These are phyloP conservation scores for Aquilaria malaccensis DNA, from an alignment of 345 rosid species.

Conservation along the genomic window DNA sequence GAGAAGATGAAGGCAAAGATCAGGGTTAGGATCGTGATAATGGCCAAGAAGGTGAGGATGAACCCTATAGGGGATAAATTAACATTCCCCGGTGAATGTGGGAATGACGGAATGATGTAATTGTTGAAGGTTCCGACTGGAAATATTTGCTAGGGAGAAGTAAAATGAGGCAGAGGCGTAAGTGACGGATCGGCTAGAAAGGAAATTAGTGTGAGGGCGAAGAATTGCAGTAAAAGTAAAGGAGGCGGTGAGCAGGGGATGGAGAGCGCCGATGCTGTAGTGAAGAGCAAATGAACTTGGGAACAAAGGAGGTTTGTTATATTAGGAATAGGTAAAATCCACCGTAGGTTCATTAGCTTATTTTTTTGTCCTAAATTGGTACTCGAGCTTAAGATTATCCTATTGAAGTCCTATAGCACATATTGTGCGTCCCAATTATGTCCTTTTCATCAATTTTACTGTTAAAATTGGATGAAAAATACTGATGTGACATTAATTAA, in stretches of 20 bases:
- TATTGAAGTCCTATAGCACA: too few relatives aligned
- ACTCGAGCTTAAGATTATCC: too few relatives aligned
- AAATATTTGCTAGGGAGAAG: neutral
- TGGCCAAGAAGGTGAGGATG: conserved; percentile 56
- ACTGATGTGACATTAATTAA: too few relatives aligned
- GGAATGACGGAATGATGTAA: conserved; percentile 46
- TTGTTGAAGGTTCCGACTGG: conserved; percentile 18
- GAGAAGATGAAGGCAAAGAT: conserved; percentile 61
- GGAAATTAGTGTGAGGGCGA: neutral
- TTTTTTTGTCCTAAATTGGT: too few relatives aligned
- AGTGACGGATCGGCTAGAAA: neutral
- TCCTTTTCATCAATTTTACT: too few relatives aligned
- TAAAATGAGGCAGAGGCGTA: neutral
- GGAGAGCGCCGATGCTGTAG: too few relatives aligned
- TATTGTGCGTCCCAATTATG: too few relatives aligned
- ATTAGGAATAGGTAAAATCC: too few relatives aligned
- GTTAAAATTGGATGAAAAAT: too few relatives aligned
- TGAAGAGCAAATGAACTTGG: too few relatives aligned
- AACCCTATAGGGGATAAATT: conserved; percentile 66
- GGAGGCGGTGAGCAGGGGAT: neutral
- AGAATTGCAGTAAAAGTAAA: neutral
- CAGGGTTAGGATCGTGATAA: conserved; percentile 63
- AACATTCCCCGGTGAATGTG: conserved; percentile 38
- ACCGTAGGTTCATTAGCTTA: too few relatives aligned
- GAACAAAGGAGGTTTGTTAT: too few relatives aligned